Conservation (phyloP, 768 basidiomycete genomes). For the Tylopilus balloui region DNA sequence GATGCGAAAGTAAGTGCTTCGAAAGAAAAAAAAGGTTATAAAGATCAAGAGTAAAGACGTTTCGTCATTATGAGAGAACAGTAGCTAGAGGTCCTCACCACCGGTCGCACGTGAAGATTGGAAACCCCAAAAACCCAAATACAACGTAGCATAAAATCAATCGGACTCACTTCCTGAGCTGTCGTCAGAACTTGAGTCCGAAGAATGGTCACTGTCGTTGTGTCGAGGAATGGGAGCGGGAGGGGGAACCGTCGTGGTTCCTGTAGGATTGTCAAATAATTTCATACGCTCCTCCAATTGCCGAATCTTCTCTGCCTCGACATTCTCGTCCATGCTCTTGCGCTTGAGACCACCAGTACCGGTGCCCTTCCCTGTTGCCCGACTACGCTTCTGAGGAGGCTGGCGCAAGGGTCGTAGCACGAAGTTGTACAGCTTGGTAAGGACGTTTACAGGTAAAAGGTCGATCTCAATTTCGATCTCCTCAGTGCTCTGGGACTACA, state of each 20-base stretch:
- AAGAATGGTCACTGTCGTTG: constrained; percentile 67
- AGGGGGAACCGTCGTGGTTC: constrained; percentile 32
- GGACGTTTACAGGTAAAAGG: constrained; percentile 75
- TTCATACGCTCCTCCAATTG: constrained; percentile 84
- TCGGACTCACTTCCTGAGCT: constrained; percentile 85
- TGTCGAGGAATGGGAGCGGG: constrained; percentile 34
- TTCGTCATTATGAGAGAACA: constrained; percentile 25
- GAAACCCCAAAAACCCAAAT: constrained; percentile 15
- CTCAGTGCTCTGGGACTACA: constrained; percentile 69
- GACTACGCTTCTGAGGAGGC: constrained; percentile 59
- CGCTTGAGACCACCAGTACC: constrained; percentile 89
- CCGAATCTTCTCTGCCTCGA: constrained; percentile 92
- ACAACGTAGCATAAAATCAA: constrained; percentile 35
- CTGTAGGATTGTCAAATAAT: constrained; percentile 66
- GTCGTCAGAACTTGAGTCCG: constrained; percentile 76
- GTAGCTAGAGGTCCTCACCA: constrained; percentile 27
- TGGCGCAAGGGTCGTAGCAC: constrained; percentile 78
- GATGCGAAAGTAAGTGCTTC: constrained; percentile 24
- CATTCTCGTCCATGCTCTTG: constrained; percentile 96
- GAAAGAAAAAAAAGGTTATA: constrained; percentile 31
- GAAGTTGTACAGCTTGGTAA: constrained; percentile 93
- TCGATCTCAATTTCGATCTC: constrained; percentile 99
- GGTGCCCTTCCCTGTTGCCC: constrained; percentile 65
- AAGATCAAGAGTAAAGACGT: constrained; percentile 33
- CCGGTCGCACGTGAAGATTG: constrained; percentile 8